Evolutionary conservation across 495 filamentous ascomycete species (phyloP).

Genomic region (Bombardia bombarda): DNA sequence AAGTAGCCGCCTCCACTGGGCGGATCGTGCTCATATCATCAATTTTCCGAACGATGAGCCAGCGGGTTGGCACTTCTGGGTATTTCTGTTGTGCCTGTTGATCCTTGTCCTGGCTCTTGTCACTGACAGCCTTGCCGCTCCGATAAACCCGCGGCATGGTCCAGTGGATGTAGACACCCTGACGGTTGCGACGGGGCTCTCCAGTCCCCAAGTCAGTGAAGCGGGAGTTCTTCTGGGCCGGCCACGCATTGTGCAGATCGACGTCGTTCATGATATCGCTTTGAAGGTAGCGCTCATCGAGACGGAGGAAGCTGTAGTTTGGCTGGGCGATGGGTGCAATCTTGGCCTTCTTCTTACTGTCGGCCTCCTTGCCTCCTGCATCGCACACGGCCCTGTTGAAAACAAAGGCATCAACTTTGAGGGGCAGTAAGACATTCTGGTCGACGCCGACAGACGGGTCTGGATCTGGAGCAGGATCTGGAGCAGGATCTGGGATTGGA

Average conservation of each 20-base stretch:
- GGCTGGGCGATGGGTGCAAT: slow-evolving; percentile 49
- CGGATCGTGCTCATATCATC: neutral
- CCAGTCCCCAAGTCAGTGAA: slow-evolving; percentile 31
- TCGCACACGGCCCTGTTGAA: neutral
- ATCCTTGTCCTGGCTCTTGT: neutral
- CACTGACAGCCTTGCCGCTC: slow-evolving; percentile 14
- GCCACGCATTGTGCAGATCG: slow-evolving; percentile 35
- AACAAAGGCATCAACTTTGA: neutral
- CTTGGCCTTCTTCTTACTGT: neutral
- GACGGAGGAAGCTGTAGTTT: slow-evolving; percentile 43
- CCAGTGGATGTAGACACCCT: slow-evolving; percentile 50
- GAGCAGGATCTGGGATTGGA: no score
- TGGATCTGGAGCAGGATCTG: no score
- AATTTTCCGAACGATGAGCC: neutral
- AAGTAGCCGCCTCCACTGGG: neutral
- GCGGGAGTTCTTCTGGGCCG: slow-evolving; percentile 31
- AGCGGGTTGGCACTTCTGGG: neutral
- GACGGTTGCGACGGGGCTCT: slow-evolving; percentile 15
- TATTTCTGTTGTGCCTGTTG: neutral
- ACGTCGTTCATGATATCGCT: slow-evolving; percentile 34
- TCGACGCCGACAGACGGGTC: no score
- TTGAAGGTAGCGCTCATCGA: slow-evolving; percentile 27
- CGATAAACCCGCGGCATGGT: slow-evolving; percentile 40
- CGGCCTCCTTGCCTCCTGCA: no score
- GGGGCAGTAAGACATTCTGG: no score